These are phyloP conservation scores for Anthracocystis setariae DNA, from an alignment of 1,284 basidiomycete genomes.

Conservation along the genomic window DNA sequence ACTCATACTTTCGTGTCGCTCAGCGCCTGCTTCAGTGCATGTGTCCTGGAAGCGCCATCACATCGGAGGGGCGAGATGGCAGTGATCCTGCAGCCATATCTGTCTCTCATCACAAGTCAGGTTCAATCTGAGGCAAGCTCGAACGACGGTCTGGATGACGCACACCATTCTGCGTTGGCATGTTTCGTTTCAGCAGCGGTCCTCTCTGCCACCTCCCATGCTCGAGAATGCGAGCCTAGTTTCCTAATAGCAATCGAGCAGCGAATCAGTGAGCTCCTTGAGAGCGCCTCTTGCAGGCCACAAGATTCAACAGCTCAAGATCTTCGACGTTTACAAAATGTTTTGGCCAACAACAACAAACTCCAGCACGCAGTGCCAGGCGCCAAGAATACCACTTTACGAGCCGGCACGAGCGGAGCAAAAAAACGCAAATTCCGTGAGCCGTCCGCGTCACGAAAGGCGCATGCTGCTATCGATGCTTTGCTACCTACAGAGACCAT, in stretches of 20 bases:
- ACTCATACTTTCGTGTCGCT: conserved; percentile 3
- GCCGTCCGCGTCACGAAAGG: neutral
- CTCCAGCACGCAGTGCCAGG: neutral
- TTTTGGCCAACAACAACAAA: neutral
- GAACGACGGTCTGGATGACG: neutral
- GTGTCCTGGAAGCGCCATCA: conserved; percentile 1
- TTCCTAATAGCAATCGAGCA: conserved; percentile 10
- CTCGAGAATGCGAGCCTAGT: conserved; percentile 7
- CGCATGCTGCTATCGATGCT: conserved; percentile 8
- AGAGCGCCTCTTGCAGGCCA: neutral
- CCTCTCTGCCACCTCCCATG: conserved; percentile 5
- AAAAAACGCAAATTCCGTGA: conserved; percentile 24
- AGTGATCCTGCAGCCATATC: conserved; percentile 19
- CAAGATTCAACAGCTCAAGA: neutral
- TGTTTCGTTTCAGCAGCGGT: conserved; percentile 20
- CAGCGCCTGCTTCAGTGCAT: conserved; percentile 14
- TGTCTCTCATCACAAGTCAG: conserved; percentile 21
- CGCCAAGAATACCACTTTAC: neutral
- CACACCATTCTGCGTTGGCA: neutral
- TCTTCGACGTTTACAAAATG: conserved; percentile 3
- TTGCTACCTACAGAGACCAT: conserved; percentile 3
- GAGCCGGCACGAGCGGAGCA: neutral
- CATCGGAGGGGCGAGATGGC: conserved; percentile 8
- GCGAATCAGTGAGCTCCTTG: conserved; percentile 6
- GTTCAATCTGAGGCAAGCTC: neutral